Evolutionary conservation across 257 asterid species (phyloP).

Genomic region (Ophiorrhiza pumila): DNA sequence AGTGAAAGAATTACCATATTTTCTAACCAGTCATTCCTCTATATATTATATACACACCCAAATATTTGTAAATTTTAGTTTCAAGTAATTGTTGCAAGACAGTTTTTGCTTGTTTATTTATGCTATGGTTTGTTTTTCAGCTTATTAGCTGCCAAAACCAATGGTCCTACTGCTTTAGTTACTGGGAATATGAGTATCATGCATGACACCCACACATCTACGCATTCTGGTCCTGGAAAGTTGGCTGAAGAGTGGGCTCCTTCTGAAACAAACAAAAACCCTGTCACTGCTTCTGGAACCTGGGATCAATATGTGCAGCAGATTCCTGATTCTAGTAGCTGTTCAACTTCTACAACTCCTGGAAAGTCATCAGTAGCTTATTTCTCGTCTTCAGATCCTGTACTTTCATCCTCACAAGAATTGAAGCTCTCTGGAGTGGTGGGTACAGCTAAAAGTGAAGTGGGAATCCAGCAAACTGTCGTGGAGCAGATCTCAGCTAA

Average conservation of each 20-base stretch:
- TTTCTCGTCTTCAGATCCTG: conserved; percentile 27
- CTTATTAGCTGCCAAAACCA: conserved; percentile 34
- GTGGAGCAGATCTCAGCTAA: conserved; percentile 14
- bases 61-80: background rate
- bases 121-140: conserved; percentile 44
- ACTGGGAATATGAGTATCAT: conserved; percentile 33
- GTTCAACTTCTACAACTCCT: conserved; percentile 8
- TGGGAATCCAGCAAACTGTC: conserved; percentile 7
- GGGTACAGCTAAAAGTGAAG: conserved; percentile 22
- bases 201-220: conserved; percentile 32
- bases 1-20: background rate
- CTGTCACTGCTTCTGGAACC: conserved; percentile 1
- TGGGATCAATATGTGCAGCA: conserved; percentile 16
- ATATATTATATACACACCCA: background rate
- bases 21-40: background rate
- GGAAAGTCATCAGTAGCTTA: conserved; percentile 19
- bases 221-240: conserved; percentile 27
- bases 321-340: conserved; percentile 8
- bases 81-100: background rate
- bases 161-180: conserved; percentile 44
- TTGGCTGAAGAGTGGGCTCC: conserved; percentile 36
- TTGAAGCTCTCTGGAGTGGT: conserved; percentile 21
- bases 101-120: background rate
- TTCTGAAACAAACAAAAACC: conserved; percentile 28
- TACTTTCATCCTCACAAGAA: conserved; percentile 24